Evolutionary conservation across 768 basidiomycete species (phyloP).

Genomic region (Calvatia gigantea): DNA sequence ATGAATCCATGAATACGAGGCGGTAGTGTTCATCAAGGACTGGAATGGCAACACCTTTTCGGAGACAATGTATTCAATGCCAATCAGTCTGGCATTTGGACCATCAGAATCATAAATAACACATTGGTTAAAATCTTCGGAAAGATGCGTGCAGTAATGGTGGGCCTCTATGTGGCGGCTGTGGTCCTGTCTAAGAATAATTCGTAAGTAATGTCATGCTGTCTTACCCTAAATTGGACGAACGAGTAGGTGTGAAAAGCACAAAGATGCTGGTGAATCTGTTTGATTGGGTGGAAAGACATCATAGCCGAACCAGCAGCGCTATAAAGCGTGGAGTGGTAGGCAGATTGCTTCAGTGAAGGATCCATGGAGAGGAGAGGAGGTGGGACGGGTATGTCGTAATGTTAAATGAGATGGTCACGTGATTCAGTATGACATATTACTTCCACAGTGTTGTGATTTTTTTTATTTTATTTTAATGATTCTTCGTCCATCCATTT

Average conservation of each 20-base stretch:
- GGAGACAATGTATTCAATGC: conserved; percentile 13
- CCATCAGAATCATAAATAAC: conserved; percentile 10
- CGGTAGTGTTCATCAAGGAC: neutral
- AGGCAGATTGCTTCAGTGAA: conserved; percentile 6
- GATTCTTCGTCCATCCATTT: conserved; percentile 5
- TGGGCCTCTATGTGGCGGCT: conserved; percentile 12
- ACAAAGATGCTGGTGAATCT: conserved; percentile 12
- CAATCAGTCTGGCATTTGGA: conserved; percentile 6
- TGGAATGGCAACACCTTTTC: conserved; percentile 4
- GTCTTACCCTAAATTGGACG: neutral
- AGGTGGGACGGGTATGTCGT: too few relatives aligned
- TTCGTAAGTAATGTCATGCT: neutral
- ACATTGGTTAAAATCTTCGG: conserved; percentile 11
- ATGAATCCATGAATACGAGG: neutral
- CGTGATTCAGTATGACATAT: conserved; percentile 1
- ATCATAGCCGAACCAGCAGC: conserved; percentile 9
- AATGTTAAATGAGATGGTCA: neutral
- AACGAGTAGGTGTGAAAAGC: conserved; percentile 12
- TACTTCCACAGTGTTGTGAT: neutral
- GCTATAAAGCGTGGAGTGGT: conserved; percentile 7
- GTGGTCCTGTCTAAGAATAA: neutral
- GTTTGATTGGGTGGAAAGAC: conserved; percentile 11
- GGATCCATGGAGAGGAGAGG: neutral
- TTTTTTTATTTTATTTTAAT: neutral
- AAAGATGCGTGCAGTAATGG: conserved; percentile 11